These are phyloP conservation scores for Penicillium sp. DNA, from an alignment of 2,329 filamentous ascomycete genomes.

Conservation along the genomic window DNA sequence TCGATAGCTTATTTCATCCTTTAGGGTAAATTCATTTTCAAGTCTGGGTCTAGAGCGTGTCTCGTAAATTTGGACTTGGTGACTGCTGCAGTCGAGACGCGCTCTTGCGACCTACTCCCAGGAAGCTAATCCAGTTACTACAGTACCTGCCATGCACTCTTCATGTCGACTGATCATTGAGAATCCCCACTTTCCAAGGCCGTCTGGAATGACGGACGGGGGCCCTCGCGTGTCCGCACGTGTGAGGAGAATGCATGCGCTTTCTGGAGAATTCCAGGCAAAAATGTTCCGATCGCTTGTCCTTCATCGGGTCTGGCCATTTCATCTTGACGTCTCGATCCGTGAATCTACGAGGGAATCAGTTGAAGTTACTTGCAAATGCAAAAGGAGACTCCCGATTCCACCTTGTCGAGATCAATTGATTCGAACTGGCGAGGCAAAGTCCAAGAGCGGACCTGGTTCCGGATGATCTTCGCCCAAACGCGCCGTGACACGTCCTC, in stretches of 20 bases:
- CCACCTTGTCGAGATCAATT: too few relatives aligned
- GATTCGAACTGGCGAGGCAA: too few relatives aligned
- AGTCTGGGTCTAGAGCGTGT: background rate
- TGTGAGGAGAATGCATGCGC: constrained; percentile 12
- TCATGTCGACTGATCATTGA: constrained; percentile 7
- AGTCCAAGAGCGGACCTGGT: background rate
- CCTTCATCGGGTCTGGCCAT: background rate
- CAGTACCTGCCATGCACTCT: background rate
- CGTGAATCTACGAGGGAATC: too few relatives aligned
- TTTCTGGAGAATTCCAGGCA: background rate
- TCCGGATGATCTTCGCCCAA: background rate
- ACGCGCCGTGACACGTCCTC: constrained; percentile 17
- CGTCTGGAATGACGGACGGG: constrained; percentile 11
- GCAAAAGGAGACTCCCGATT: too few relatives aligned
- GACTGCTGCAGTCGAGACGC: too few relatives aligned
- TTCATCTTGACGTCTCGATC: too few relatives aligned
- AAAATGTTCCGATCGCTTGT: constrained; percentile 2
- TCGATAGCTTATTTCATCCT: too few relatives aligned
- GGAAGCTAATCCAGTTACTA: too few relatives aligned
- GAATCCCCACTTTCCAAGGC: constrained; percentile 12
- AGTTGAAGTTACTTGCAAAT: too few relatives aligned
- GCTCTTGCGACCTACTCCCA: too few relatives aligned
- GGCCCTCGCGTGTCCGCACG: constrained; percentile 18
- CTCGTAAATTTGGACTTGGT: background rate
- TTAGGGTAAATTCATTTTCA: too few relatives aligned